Evolutionary conservation across 768 basidiomycete species (phyloP).

Genomic region (Mycena latifolia): DNA sequence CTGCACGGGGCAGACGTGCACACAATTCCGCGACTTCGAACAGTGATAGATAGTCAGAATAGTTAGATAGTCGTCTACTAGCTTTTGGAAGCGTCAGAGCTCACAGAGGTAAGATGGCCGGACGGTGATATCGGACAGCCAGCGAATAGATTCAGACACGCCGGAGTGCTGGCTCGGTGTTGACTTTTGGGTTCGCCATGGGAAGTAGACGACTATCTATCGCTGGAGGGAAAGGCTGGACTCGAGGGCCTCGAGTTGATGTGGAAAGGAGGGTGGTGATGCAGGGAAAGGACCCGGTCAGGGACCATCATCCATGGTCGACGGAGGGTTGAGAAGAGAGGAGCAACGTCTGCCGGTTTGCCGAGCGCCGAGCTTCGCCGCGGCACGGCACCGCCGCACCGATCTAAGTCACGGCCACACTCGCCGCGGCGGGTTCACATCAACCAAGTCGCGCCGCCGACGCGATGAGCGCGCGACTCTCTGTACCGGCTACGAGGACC

Average conservation of each 20-base stretch:
- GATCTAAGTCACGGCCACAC: no score
- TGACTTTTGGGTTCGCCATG: slow-evolving; percentile 10
- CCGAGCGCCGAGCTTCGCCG: no score
- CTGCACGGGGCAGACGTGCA: slow-evolving; percentile 1
- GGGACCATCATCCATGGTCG: slow-evolving; percentile 6
- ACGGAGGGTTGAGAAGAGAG: no score
- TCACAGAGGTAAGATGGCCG: background rate
- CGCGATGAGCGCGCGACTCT: no score
- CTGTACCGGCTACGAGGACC: no score
- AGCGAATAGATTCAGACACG: background rate
- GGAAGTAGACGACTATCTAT: slow-evolving; percentile 3
- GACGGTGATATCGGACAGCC: slow-evolving; percentile 20
- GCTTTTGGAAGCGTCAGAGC: slow-evolving; percentile 9
- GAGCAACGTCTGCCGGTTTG: no score
- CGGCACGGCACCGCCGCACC: no score
- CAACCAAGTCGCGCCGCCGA: no score
- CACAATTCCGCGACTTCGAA: background rate
- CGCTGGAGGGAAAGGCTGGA: background rate
- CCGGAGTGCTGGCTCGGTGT: slow-evolving; percentile 11
- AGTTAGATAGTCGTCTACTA: no score
- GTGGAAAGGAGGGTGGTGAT: slow-evolving; percentile 5
- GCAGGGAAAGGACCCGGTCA: background rate
- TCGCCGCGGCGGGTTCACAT: no score
- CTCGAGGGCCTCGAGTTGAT: slow-evolving; percentile 24
- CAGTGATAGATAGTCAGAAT: no score